Percentiles rank a stretch among this genome's conserved stretches.
Evolutionary conservation across 805 yeast species (phyloP).

Genomic region (Starmerella riodocensis): DNA sequence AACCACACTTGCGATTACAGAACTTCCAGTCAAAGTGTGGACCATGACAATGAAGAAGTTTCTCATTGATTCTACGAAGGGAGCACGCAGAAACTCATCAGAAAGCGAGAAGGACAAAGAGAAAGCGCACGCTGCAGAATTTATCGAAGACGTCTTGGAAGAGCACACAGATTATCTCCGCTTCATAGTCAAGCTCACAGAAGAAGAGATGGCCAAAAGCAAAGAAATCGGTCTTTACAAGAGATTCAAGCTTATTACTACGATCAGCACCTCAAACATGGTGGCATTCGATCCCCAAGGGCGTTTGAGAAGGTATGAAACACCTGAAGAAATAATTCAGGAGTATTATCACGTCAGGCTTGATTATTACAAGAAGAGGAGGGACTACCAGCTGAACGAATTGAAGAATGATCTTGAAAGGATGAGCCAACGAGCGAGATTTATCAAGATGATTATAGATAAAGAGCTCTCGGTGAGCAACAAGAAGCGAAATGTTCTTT

Average conservation of each 20-base stretch:
- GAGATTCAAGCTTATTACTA: constrained; percentile 61
- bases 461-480: constrained; percentile 57
- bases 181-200: constrained; percentile 60
- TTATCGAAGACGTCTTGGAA: constrained; percentile 92
- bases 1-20: constrained; percentile 74
- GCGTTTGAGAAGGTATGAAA: constrained; percentile 68
- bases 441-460: constrained; percentile 80
- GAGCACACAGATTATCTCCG: constrained; percentile 68
- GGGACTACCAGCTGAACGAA: constrained; percentile 59
- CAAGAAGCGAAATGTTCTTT: constrained; percentile 51
- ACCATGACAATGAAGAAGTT: constrained; percentile 80
- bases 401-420: constrained; percentile 64
- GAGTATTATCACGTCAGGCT: constrained; percentile 80
- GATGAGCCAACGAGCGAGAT: constrained; percentile 72
- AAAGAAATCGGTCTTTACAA: constrained; percentile 64
- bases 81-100: constrained; percentile 33
- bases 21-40: constrained; percentile 87
- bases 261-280: constrained; percentile 70
- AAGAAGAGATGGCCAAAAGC: constrained; percentile 75
- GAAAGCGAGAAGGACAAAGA: constrained; percentile 33
- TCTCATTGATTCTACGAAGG: constrained; percentile 48
- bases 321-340: constrained; percentile 59
- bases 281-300: constrained; percentile 90
- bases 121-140: constrained; percentile 34
- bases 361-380: constrained; percentile 82